phyloP scores from a whole-genome alignment of 2,329 filamentous ascomycete species.

The Sclerotinia glacialis region DNA sequence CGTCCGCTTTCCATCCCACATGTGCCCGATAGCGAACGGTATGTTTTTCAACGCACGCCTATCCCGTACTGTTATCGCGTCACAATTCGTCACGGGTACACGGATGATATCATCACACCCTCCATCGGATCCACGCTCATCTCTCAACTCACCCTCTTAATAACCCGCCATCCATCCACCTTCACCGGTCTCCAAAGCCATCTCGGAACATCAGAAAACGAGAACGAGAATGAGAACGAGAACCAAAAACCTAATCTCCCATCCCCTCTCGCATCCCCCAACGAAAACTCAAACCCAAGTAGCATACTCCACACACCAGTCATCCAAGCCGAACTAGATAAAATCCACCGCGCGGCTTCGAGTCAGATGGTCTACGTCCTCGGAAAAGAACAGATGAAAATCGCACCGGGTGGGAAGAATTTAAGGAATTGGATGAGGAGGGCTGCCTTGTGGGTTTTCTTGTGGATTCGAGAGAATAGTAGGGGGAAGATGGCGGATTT shows the following conservation, averaged over 20 bases:
- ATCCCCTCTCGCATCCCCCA: background rate
- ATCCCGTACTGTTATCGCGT: constrained; percentile 66
- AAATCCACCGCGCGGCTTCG: constrained; percentile 46
- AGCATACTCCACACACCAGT: constrained; percentile 32
- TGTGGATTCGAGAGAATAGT: constrained; percentile 66
- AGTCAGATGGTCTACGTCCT: constrained; percentile 55
- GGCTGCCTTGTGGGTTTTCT: constrained; percentile 52
- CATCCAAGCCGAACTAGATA: constrained; percentile 44
- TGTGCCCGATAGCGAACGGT: constrained; percentile 49
- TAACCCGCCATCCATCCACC: constrained; percentile 43
- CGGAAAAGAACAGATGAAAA: constrained; percentile 61
- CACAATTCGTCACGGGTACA: constrained; percentile 69
- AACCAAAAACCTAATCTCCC: background rate
- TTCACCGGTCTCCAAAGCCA: background rate
- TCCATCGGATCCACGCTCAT: constrained; percentile 60
- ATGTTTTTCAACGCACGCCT: constrained; percentile 42
- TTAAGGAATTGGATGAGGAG: constrained; percentile 40
- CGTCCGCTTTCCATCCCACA: constrained; percentile 59
- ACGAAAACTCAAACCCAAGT: background rate
- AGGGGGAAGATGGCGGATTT: constrained; percentile 64
- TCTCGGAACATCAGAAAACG: background rate
- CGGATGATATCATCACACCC: constrained; percentile 65
- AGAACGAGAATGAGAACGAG: too few relatives aligned
- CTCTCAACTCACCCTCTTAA: constrained; percentile 53
- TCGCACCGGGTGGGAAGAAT: constrained; percentile 44